Conservation (phyloP, 345 rosid genomes). For the Citrus glauca region DNA sequence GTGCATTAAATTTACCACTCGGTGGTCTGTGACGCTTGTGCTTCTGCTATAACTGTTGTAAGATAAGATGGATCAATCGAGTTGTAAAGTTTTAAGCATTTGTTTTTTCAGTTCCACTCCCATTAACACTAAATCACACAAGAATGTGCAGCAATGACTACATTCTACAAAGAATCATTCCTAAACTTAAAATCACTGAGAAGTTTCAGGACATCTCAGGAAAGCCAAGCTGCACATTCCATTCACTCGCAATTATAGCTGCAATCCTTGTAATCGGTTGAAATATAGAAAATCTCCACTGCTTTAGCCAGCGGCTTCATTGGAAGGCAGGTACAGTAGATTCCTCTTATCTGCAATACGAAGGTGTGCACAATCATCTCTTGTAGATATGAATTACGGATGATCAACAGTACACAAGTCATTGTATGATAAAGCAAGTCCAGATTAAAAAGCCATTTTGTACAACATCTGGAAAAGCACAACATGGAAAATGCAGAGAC, state of each 20-base stretch:
- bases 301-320: not conserved
- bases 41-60: no score
- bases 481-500: not conserved
- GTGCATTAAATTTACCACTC: no score
- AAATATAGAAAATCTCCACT: not conserved
- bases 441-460: not conserved
- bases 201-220: not conserved
- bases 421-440: not conserved
- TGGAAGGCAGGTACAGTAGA: not conserved
- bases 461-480: not conserved
- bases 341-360: not conserved
- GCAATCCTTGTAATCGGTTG: not conserved
- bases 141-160: not conserved
- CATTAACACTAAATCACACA: not conserved
- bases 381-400: no score
- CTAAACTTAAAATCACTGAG: not conserved
- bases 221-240: not conserved
- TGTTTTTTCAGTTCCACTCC: not conserved
- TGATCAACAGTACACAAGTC: not conserved
- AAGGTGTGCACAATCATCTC: not conserved
- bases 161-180: not conserved
- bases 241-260: not conserved
- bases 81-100: not conserved
- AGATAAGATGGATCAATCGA: not conserved
- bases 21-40: no score